Evolutionary conservation across 306 rosid species (phyloP).

Genomic region (Vicia sativa): DNA sequence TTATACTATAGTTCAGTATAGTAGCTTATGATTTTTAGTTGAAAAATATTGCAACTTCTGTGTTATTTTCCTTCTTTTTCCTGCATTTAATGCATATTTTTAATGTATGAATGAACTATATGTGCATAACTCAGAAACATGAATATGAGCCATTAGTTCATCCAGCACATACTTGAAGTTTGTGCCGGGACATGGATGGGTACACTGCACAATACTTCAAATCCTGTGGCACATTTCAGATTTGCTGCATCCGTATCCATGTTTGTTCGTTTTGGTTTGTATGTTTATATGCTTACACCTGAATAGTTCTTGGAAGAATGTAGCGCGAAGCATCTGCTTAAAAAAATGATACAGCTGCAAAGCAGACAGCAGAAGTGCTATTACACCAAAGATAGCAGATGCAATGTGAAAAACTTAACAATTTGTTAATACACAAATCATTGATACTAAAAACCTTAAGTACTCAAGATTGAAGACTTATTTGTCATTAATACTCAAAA

Average conservation of each 20-base stretch:
- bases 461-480: not conserved
- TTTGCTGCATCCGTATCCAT: conserved; percentile 2
- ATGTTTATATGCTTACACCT: conserved; percentile 7
- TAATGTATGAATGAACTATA: not conserved
- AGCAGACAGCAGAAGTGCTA: not conserved
- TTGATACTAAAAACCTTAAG: not conserved
- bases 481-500: conserved; percentile 1
- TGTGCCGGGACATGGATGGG: not conserved
- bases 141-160: not conserved
- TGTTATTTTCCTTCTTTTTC: conserved; percentile 10
- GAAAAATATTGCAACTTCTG: conserved; percentile 19
- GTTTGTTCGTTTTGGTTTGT: conserved; percentile 4
- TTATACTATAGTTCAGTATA: conserved; percentile 15
- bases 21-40: conserved; percentile 10
- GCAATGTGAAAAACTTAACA: not conserved
- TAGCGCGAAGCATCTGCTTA: not conserved
- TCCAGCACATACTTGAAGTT: not conserved
- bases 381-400: not conserved
- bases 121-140: conserved; percentile 6
- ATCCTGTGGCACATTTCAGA: conserved; percentile 3
- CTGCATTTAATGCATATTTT: conserved; percentile 10
- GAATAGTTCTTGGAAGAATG: not conserved
- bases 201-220: conserved; percentile 1
- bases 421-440: not conserved
- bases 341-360: not conserved